Base-by-base conservation (phyloP, 768 basidiomycete genomes). In the Porphyrellus cyaneotinctus region DNA sequence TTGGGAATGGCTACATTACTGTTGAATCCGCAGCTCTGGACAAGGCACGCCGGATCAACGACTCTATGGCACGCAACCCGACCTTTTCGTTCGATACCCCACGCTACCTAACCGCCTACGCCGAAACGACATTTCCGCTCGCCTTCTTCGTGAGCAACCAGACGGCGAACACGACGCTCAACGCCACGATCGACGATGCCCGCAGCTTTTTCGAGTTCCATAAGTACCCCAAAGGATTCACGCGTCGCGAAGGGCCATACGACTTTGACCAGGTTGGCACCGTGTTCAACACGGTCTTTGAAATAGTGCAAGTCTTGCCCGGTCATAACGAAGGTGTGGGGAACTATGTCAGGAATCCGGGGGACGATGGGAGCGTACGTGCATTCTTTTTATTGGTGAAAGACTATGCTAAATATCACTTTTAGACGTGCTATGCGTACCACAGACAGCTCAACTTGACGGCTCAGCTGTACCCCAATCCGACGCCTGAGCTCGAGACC, bases 101-200 rank as follows among this genome's bases (percentile, higher is more conserved):
- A 0, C 56, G 63, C 10, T 65, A 13, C 44, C 42, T 61, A 1
- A 58, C 64, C 3, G 64, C 56, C 12, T 64, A 63, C 10, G 56
- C 56, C 5, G 63, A 64, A 47, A 52, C 56, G 2, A 63, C 56
- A 0, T 66, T 63, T n/a, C 64, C 64, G 2, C 51, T 66, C 12
- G 61, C 58, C 10, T 66, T 65, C 36, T 64, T 66, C 38, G 58
- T 56, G 28, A 64, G 52, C 49, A 58, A 64, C 39, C 64, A 63
- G 30, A 64, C 58, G 9, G 46, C 6, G 30, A 44, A 58, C 39
- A 54, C 61, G 42, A 64, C 64, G 12, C 18, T 53, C 3, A 56
- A 56, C 17, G 42, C 9, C 14, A 54, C 61, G 9, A 3, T 65
- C 4, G 56, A 60, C 11, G 3, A 54, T 6, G 64, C 64, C 12